Conservation (phyloP, 2,329 filamentous ascomycete genomes). For the Aspergillus fructus region DNA sequence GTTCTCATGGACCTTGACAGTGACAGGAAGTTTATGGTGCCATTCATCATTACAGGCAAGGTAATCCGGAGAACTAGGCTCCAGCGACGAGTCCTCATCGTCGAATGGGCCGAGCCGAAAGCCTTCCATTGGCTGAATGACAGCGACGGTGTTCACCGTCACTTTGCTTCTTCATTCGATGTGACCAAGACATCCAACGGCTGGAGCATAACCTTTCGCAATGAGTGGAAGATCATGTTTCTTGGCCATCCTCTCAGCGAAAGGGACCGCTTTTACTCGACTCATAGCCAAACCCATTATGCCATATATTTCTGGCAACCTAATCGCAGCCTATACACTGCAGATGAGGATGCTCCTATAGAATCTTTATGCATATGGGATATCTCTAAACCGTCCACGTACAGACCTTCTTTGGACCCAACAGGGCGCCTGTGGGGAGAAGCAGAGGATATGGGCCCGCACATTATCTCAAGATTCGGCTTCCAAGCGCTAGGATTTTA, state of each 20-base stretch:
- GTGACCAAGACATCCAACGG: conserved; percentile 32
- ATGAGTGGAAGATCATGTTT: conserved; percentile 62
- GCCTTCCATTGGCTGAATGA: conserved; percentile 55
- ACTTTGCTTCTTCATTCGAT: conserved; percentile 62
- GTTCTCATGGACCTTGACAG: conserved; percentile 54
- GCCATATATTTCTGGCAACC: conserved; percentile 63
- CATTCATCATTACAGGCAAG: conserved; percentile 52
- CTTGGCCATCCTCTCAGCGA: conserved; percentile 55
- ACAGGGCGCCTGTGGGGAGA: conserved; percentile 35
- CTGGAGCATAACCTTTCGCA: conserved; percentile 53
- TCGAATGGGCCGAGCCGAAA: conserved; percentile 62
- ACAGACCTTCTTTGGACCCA: conserved; percentile 54
- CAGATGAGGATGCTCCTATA: conserved; percentile 55
- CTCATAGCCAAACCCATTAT: conserved; percentile 61
- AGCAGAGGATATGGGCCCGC: conserved; percentile 39
- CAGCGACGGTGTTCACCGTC: conserved; percentile 53
- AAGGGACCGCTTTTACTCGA: conserved; percentile 63
- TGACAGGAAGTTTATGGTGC: conserved; percentile 45
- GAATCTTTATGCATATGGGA: conserved; percentile 63
- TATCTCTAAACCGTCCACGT: conserved; percentile 50
- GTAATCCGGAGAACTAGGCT: conserved; percentile 57
- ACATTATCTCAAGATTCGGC: conserved; percentile 50
- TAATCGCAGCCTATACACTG: conserved; percentile 53
- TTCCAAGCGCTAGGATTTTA: conserved; percentile 55
- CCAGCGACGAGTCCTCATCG: conserved; percentile 54